Evolutionary conservation across 805 yeast species (phyloP), one percentile per base, ranked within the genome.

Genomic region (Cyberlindnera sargentensis): DNA sequence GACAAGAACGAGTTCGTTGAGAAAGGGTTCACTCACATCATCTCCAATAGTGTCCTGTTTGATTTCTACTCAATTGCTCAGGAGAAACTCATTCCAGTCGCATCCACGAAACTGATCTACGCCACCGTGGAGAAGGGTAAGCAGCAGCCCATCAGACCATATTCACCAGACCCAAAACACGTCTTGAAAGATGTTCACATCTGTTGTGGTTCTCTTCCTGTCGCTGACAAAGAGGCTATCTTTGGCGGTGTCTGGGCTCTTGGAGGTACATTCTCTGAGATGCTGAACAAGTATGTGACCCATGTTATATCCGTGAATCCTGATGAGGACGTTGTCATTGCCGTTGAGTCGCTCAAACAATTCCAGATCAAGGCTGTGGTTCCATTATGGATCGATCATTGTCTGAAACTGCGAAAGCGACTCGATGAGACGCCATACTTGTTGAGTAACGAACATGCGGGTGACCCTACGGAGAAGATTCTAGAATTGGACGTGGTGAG

Each of bases 311-410:
- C 91, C 0, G 56, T 62, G 4, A 76, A 75, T 48, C 57, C 75
- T 3, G 75, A 78, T 43, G 84, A 78, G 42, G 78, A 78, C 46
- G 75, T 81, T 38, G 69, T 78, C 33, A 68, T 75, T 26, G 87
- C 85, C 1, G 66, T 70, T 3, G 63, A 72, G 38, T 55, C 65
- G 29, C 61, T 63, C 25, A 65, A 64, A 1, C 59, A 59, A 4
- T 60, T 67, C 32, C 60, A 67, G 31, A 80, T 84, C 31, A 70
- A 73, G 39, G 71, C 81, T 11, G 93, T 90, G 3, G 67, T 73
- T 3, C 95, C 96, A 0, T 76, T 78, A 23, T 91, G 96, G 96
- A 62, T 90, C 10, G 80, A 81, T 41, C 84, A 76, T 46, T 82
- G 90, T 56, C 66, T 85, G 47, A 76, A 73, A 42, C 57, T 70